These are phyloP conservation scores for Hypsizygus ulmarius DNA, from an alignment of 1,284 basidiomycete species.

Conservation along the genomic window DNA sequence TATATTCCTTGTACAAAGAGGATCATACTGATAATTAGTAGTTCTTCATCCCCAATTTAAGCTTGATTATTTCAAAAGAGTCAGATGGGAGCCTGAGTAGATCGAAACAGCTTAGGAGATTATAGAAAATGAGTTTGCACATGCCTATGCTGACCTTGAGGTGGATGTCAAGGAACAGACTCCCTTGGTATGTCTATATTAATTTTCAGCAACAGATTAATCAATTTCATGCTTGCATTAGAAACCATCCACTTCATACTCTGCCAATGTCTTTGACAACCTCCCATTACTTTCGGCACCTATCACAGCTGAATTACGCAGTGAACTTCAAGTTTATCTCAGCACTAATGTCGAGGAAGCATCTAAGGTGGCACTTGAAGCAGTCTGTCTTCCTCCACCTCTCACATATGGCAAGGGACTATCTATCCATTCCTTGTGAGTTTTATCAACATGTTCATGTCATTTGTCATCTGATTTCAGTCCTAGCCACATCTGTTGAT, in stretches of 20 bases:
- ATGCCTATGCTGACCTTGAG: not conserved
- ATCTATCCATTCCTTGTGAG: conserved; percentile 30
- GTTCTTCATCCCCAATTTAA: conserved; percentile 21
- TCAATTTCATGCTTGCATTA: not conserved
- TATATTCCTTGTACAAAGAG: conserved; percentile 1
- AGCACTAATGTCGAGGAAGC: conserved; percentile 12
- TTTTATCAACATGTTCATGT: not conserved
- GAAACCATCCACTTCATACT: not conserved
- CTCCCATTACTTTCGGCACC: not conserved
- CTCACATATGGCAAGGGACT: conserved; percentile 19
- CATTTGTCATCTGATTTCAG: not conserved
- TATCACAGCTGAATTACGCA: not conserved
- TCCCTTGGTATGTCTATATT: not conserved
- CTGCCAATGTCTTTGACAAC: conserved; percentile 16
- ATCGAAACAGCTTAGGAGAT: conserved; percentile 16
- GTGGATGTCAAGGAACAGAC: not conserved
- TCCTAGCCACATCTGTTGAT: conserved; percentile 26
- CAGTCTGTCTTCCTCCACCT: conserved; percentile 14
- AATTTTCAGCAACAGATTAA: not conserved
- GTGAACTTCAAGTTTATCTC: conserved; percentile 18
- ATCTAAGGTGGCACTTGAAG: conserved; percentile 19
- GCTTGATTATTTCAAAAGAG: conserved; percentile 18
- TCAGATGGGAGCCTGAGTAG: conserved; percentile 18
- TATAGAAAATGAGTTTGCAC: conserved; percentile 11
- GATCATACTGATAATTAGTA: conserved; percentile 2